Conservation (phyloP, 2,329 filamentous ascomycete species). For the Bipolaris oryzae region DNA sequence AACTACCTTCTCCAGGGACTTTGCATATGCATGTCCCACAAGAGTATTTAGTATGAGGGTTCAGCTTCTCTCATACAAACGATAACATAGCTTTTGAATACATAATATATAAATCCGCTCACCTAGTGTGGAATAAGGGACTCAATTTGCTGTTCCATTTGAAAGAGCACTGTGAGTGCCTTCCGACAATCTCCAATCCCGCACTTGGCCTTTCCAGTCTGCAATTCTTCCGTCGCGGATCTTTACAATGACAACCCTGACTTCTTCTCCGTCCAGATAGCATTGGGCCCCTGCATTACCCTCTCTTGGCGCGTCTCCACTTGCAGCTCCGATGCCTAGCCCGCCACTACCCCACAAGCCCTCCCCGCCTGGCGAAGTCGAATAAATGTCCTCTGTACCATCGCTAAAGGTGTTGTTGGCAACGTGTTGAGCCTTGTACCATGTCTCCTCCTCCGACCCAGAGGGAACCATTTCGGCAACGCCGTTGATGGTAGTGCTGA, state of each 20-base stretch:
- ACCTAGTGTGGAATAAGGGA: background rate
- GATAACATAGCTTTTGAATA: background rate
- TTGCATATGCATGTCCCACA: background rate
- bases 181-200: constrained; percentile 66
- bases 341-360: constrained; percentile 57
- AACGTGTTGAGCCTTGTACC: constrained; percentile 81
- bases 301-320: constrained; percentile 47
- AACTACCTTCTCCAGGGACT: background rate
- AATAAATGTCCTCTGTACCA: constrained; percentile 32
- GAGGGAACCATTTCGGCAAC: constrained; percentile 72
- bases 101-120: background rate
- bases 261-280: constrained; percentile 81
- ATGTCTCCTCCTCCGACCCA: constrained; percentile 81
- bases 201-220: constrained; percentile 93
- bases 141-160: constrained; percentile 4
- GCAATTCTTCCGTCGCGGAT: constrained; percentile 86
- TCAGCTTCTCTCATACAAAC: background rate
- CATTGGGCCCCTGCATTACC: constrained; percentile 62
- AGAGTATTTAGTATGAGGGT: no score
- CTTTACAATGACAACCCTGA: constrained; percentile 83
- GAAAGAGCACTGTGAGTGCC: background rate
- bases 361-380: constrained; percentile 44
- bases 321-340: constrained; percentile 43
- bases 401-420: constrained; percentile 87
- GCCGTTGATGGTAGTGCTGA: constrained; percentile 94